Base-by-base conservation (phyloP, 1,139 yeast genomes). In the Taphrina pruni region DNA sequence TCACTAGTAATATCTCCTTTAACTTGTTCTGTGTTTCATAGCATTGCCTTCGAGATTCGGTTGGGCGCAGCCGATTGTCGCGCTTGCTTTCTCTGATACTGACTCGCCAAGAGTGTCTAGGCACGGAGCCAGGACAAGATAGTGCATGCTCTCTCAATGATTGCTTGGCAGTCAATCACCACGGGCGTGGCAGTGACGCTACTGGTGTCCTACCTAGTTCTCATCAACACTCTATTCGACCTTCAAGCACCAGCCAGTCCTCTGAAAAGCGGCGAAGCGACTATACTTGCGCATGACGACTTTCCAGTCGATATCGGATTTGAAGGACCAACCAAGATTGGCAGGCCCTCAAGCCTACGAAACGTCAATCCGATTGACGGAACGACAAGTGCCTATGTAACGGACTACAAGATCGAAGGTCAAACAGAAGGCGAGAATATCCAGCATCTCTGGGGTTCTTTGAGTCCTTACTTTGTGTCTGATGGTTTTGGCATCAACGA, bases 401-500 rank as follows among this genome's bases (percentile, higher is more conserved):
- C 55, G 7, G 21, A 46, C 20, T 64, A 64, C 48, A 64, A 35
- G 12, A 55, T 64, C 20, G 56, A 43, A 11, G 67, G 61, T n/a
- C 67, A 64, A 21, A 32, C 11, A 21, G 55, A 54, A 12, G 45
- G 38, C 2, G 67, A 64, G 1, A 64, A 43, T 12, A 55, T 64
- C 11, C 61, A 64, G 55, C 67, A 65, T 32, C 36, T 35, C 26
- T 65, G 69, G 69, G 69, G 65, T 7, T 32, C 64, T 2, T 21
- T 65, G 43, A 55, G 58, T 43, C 69, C 69, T n/a, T 65, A 65
- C 58, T 57, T 58, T 51, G 45, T 50, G 6, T 50, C 64, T 12
- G 65, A 48, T 38, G 67, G 67, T 7, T 65, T 57, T 20, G 69
- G 69, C 26, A 50, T 48, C n/a, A 45, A 56, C 35, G 65, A 65